These are phyloP conservation scores for Phlebopus sp. DNA, from an alignment of 1,284 basidiomycete species.

Conservation along the genomic window DNA sequence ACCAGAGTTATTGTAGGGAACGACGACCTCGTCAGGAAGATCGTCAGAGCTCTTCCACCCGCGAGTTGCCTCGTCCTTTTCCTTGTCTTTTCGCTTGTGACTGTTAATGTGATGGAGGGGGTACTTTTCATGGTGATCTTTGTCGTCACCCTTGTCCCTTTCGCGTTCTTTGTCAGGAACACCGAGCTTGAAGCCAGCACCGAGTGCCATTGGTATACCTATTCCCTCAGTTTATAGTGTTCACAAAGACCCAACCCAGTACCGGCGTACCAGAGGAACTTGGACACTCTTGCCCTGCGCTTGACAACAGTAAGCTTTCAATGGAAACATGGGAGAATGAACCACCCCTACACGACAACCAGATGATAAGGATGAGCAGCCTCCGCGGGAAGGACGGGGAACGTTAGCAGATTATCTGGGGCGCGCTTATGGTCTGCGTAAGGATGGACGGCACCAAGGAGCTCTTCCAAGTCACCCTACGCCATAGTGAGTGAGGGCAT, in stretches of 20 bases:
- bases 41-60: conserved; percentile 36
- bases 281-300: conserved; percentile 83
- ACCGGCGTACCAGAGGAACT: conserved; percentile 54
- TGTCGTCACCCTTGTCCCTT: conserved; percentile 37
- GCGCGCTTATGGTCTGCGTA: conserved; percentile 38
- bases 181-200: conserved; percentile 67
- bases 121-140: conserved; percentile 34
- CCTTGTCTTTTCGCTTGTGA: conserved; percentile 35
- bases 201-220: conserved; percentile 75
- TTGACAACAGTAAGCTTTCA: conserved; percentile 30
- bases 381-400: conserved; percentile 53
- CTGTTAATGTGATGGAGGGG: conserved; percentile 24
- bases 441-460: conserved; percentile 64
- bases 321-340: conserved; percentile 6
- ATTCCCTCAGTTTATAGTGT: conserved; percentile 6
- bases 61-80: conserved; percentile 33
- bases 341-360: conserved; percentile 61
- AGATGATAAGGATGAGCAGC: conserved; percentile 76
- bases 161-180: conserved; percentile 50
- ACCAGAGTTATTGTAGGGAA: conserved; percentile 39
- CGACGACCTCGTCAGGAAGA: conserved; percentile 34
- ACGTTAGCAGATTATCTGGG: conserved; percentile 25
- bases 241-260: not conserved
- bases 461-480: conserved; percentile 73
- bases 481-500: conserved; percentile 6